Base-by-base conservation (phyloP, 176 grass and related monocot genomes). In the Aegilops sharonensis region DNA sequence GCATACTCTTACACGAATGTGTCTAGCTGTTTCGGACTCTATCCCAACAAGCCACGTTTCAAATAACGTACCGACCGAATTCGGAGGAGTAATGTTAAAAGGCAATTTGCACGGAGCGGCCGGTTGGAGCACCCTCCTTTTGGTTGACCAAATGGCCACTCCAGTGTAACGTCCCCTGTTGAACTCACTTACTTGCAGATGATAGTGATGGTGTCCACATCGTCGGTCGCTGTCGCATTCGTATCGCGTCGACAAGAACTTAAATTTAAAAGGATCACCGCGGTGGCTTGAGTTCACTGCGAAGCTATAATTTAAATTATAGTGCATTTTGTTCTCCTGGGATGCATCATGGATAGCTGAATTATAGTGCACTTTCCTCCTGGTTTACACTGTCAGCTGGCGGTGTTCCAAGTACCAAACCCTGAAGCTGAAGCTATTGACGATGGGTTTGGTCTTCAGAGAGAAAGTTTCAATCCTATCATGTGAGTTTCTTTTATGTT, bases 181-280 rank as follows among this genome's bases (percentile, higher is more conserved):
- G 21, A 42, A 54, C 40, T 85, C 30, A 56, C 42, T 81, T 62
- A 50, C 69, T 80, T 81, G 25, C 40, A 42, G 24, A 68, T 60
- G 25, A 34, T 35, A 13, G 4, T 4, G 36, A 73, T 32, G 67
- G 8, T 20, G 81, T 84, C 89, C 67, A 47, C 75, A 11, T 79
- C 40, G 2, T 10, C 2, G 40, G 40, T 79, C 79, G 17, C 81
- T 11, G 72, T 72, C 86, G 75, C 75, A 61, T 68, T 83, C 89
- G 37, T 79, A 63, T 73, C 65, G 79, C 73, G 20, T 35, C 11
- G 43, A 13, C 42, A 24, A 18, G 34, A 47, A 4, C 36, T 71
- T 56, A 67, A 83, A 56, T 87, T 87, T 78, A 45, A 90, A 84
- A 83, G 70, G 47, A 62, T 80, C 24, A 48, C 11, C 59, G 34